Percentiles rank a stretch among this genome's conserved stretches.
Conservation (phyloP, 2,329 filamentous ascomycete species). For the Neofusicoccum laricinum region DNA sequence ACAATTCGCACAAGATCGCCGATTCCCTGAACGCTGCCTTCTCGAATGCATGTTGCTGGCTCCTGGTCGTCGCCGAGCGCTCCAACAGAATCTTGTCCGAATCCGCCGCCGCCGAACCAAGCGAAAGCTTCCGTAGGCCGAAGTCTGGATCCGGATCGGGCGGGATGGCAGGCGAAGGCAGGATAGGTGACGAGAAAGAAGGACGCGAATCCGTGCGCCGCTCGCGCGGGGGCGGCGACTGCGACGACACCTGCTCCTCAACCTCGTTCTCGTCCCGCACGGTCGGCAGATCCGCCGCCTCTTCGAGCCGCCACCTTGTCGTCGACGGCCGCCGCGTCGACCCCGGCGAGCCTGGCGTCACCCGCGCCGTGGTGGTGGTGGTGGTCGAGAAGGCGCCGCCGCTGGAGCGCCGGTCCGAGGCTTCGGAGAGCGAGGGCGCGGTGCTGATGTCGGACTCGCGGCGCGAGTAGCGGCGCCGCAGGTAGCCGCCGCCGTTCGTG, state of each 20-base stretch:
- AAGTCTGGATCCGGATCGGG: slow-evolving; percentile 15
- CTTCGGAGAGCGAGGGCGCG: slow-evolving; percentile 4
- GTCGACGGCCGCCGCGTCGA: background rate
- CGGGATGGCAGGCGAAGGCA: slow-evolving; percentile 23
- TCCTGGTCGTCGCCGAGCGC: slow-evolving; percentile 26
- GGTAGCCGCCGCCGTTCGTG: background rate
- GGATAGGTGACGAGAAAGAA: background rate
- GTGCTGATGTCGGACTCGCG: slow-evolving; percentile 13
- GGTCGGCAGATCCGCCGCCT: background rate
- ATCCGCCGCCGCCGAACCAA: background rate
- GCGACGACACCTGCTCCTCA: background rate
- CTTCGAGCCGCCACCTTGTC: background rate
- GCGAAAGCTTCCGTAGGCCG: background rate
- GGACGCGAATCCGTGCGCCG: background rate
- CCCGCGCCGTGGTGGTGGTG: background rate
- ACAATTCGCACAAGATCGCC: slow-evolving; percentile 45
- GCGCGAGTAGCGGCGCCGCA: background rate
- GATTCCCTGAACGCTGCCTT: slow-evolving; percentile 43
- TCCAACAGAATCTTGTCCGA: slow-evolving; percentile 1
- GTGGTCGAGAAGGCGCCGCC: background rate
- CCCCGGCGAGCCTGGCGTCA: background rate
- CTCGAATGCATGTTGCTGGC: slow-evolving; percentile 38
- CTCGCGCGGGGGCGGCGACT: background rate
- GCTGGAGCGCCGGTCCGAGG: slow-evolving; percentile 11
- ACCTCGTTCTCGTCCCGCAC: background rate